Evolutionary conservation across 2,329 filamentous ascomycete genomes (phyloP), one percentile per base, ranked within the genome.

Genomic region (Nigrospora osmanthi): DNA sequence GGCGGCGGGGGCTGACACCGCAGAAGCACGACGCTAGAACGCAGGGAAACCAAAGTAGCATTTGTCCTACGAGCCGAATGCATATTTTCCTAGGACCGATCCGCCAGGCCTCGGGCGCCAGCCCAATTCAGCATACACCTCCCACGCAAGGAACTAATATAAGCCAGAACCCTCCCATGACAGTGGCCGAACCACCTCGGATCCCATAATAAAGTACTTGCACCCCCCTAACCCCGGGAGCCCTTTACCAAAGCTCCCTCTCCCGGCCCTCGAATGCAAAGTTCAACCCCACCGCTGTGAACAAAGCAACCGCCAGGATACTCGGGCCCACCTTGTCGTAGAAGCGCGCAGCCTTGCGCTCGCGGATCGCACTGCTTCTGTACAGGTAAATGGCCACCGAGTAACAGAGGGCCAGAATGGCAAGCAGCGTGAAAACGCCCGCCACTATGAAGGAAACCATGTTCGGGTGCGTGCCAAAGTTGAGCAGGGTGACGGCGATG

Each of bases 281-380:
- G 63, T 93, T 95, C 23, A 94, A 61, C 4, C 75, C 70, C 11
- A 96, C 81, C 3, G 89, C 87, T 1, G 76, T 67, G 36, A 96
- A 77, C 43, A 97, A 64, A 3, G 86, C 78, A 10, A 75, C 57
- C 55, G 89, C 95, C 31, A 98, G 73, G 17, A 82, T 68, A 4
- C 76, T 89, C 0, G 93, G 91, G 0, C 93, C 93, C 75, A 83
- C 86, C 54, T 81, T 83, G 63, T 98, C 93, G 63, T 97, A 93
- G 65, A 93, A 98, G 55, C 82, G 85, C 35, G 91, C 89, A n/a
- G 86, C 88, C 51, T 83, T 82, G 43, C 91, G 76, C 54, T 84
- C 83, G 52, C 88, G 80, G 59, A 97, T 97, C 49, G 88, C 88
- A 50, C 79, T 74, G 54, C 93, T 90, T 45, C 93, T 80, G 79